Evolutionary conservation across 345 rosid species (phyloP).

Genomic region (Erodium maritimum): DNA sequence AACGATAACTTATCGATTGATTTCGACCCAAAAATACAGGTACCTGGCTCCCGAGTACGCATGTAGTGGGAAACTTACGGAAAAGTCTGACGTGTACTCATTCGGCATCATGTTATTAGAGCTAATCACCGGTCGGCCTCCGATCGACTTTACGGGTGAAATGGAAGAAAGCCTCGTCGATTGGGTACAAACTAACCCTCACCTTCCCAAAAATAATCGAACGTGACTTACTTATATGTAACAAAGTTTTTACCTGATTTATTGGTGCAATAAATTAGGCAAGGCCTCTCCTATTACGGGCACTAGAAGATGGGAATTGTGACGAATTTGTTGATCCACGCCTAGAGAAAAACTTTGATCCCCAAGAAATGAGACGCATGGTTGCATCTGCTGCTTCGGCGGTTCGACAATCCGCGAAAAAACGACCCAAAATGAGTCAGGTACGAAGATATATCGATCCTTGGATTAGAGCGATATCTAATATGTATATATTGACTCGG

Average conservation of each 20-base stretch:
- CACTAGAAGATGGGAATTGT: constrained; percentile 45
- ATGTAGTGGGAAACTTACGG: constrained; percentile 76
- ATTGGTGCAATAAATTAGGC: too few relatives aligned
- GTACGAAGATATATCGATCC: constrained; percentile 13
- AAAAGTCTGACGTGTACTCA: too few relatives aligned
- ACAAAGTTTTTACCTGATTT: too few relatives aligned
- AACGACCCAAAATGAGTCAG: constrained; percentile 85
- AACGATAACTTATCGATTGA: neutral
- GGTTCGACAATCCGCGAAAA: constrained; percentile 55
- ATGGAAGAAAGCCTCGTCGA: constrained; percentile 79
- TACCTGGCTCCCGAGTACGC: constrained; percentile 96
- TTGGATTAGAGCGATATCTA: too few relatives aligned
- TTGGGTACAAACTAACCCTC: constrained; percentile 44
- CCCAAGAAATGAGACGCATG: constrained; percentile 56
- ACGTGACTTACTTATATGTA: too few relatives aligned
- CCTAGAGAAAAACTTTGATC: constrained; percentile 34
- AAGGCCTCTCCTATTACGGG: constrained; percentile 42
- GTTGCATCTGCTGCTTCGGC: constrained; percentile 69
- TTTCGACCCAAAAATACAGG: constrained; percentile 20
- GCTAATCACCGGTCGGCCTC: constrained; percentile 66
- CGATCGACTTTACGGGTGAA: constrained; percentile 24
- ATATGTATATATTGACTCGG: too few relatives aligned
- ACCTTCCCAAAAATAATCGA: too few relatives aligned
- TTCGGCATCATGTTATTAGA: constrained; percentile 80
- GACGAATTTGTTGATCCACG: constrained; percentile 48